phyloP scores from a whole-genome alignment of 371 early-diverging fungal species.

The Enterocytospora artemiae region DNA sequence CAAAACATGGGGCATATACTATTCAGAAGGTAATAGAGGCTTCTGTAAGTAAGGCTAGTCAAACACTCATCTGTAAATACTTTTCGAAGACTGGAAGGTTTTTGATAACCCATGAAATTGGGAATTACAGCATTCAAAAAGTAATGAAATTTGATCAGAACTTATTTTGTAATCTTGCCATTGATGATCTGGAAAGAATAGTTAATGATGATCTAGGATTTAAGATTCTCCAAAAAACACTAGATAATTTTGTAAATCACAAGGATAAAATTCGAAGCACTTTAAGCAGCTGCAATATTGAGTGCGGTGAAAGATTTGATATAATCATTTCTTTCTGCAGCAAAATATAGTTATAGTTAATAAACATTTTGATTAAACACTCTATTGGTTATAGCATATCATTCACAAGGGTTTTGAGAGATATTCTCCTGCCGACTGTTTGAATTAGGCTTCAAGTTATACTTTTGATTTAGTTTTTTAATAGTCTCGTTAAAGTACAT shows the following conservation, averaged over 20 bases:
- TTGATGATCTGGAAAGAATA: slow-evolving; percentile 40
- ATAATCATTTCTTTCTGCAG: background rate
- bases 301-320: background rate
- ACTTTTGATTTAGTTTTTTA: slow-evolving; percentile 7
- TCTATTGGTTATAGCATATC: no score
- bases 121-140: slow-evolving; percentile 57
- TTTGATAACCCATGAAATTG: slow-evolving; percentile 55
- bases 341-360: background rate
- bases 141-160: slow-evolving; percentile 43
- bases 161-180: slow-evolving; percentile 44
- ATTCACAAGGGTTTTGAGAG: no score
- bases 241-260: slow-evolving; percentile 38
- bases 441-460: background rate
- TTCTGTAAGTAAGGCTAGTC: slow-evolving; percentile 12
- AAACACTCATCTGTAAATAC: slow-evolving; percentile 38
- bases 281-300: background rate
- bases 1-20: slow-evolving; percentile 58
- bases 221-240: slow-evolving; percentile 50
- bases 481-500: slow-evolving; percentile 4
- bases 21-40: slow-evolving; percentile 51
- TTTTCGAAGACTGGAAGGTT: slow-evolving; percentile 39
- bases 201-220: slow-evolving; percentile 43
- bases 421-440: no score
- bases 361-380: no score
- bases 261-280: slow-evolving; percentile 25